Evolutionary conservation across 345 rosid genomes (phyloP).

Genomic region (Geranium rotundifolium): DNA sequence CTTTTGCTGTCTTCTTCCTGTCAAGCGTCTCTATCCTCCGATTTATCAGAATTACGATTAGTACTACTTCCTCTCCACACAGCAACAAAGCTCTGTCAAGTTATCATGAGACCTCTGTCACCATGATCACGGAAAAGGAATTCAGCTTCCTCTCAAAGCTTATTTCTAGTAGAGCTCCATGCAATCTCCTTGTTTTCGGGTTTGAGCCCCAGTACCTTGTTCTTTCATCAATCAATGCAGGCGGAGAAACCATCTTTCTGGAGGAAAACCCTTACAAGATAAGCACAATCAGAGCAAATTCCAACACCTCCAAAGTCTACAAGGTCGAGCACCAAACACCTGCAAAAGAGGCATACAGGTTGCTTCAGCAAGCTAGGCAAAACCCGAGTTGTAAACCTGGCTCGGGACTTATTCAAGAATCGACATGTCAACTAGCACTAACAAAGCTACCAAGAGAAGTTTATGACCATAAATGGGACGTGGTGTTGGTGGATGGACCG

Average conservation of each 20-base stretch:
- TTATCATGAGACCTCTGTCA: constrained; percentile 5
- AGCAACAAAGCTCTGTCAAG: constrained; percentile 13
- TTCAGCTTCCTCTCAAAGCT: constrained; percentile 39
- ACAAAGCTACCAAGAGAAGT: constrained; percentile 44
- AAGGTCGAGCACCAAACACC: constrained; percentile 39
- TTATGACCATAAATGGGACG: constrained; percentile 54
- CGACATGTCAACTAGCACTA: constrained; percentile 46
- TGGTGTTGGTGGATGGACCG: constrained; percentile 75
- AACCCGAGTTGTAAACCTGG: constrained; percentile 41
- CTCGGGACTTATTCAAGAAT: constrained; percentile 22
- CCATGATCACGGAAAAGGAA: constrained; percentile 50
- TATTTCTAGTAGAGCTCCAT: constrained; percentile 41
- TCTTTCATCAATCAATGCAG: constrained; percentile 48
- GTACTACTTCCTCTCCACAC: constrained; percentile 37
- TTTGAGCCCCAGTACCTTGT: constrained; percentile 38
- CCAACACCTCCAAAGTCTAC: constrained; percentile 39
- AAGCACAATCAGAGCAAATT: constrained; percentile 20
- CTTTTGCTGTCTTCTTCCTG: constrained; percentile 46
- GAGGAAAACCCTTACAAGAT: constrained; percentile 52
- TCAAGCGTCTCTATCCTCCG: constrained; percentile 51
- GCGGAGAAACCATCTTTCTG: constrained; percentile 52
- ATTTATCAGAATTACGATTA: constrained; percentile 40
- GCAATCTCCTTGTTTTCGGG: constrained; percentile 81
- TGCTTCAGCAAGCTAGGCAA: constrained; percentile 63
- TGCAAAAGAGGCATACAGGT: constrained; percentile 50